Base-by-base conservation (phyloP, 305 asterid species). In the Fraxinus paxiana region DNA sequence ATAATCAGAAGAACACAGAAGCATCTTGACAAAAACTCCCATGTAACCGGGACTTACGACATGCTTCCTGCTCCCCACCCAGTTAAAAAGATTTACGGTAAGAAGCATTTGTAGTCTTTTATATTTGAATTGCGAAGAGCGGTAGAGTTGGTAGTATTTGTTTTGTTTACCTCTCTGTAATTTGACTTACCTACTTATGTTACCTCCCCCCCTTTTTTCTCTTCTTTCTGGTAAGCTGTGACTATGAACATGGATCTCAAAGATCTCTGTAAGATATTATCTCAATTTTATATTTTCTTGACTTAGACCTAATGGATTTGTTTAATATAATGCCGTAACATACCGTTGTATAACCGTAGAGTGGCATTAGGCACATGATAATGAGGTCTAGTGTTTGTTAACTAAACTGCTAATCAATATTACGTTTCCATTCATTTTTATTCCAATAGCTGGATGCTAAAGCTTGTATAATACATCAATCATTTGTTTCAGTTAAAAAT, bases 61-160 rank as follows among this genome's bases (percentile, higher is more conserved):
- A 85, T 88, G 89, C 86, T 70, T 82, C 85, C 73, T 2, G 2
- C 6, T 10, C 17, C 33, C 34, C 15, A 9, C n/a, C 70, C 34
- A 3, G 34, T 63, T 63, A 22, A 24, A 10, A 10, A 24, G 33
- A 24, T 24, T 24, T 3, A 24, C 13, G 1, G 75, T 69, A 69
- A 12, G 22, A 1, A 3, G 22, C 75, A 24, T 81, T 77, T 46
- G 6, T 81, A 65, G 43, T 80, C 18, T 38, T 74, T 31, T 17
- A 0, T 26, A 63, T 76, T 73, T 37, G 61, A 73, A 43, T 59
- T 72, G 86, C 77, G 78, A 69, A 75, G 67, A 63, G 89, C 79
- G 41, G 90, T 84, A 87, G 85, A 82, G 75, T 67, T 72, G 59
- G 73, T 88, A 89, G 87, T 90, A 87, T 89, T 88, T 88, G 90